These are phyloP conservation scores for Zea luxurians DNA, from an alignment of 176 grass and related monocot genomes.

Conservation along the genomic window DNA sequence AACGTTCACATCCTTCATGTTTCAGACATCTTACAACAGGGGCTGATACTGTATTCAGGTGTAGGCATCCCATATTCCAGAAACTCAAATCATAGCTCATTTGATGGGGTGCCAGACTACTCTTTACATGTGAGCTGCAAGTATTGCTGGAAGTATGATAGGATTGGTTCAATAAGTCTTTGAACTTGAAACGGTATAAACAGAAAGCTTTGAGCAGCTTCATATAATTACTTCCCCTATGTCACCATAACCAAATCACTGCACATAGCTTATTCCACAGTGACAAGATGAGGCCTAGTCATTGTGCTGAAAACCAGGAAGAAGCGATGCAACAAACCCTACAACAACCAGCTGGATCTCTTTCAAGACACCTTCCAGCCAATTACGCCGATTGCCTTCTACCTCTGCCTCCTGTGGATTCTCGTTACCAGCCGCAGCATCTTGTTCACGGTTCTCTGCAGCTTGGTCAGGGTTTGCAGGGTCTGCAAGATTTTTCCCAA, in stretches of 20 bases:
- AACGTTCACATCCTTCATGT: background rate
- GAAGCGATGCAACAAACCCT: conserved; percentile 85
- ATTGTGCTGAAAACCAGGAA: conserved; percentile 81
- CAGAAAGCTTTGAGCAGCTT: conserved; percentile 16
- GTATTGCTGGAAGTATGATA: background rate
- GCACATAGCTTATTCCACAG: background rate
- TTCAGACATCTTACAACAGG: background rate
- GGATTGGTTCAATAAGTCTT: background rate
- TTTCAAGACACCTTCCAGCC: conserved; percentile 66
- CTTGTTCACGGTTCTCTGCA: conserved; percentile 62
- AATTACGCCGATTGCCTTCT: conserved; percentile 51
- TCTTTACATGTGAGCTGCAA: background rate
- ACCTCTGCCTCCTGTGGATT: conserved; percentile 47
- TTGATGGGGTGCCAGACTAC: background rate
- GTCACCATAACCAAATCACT: conserved; percentile 41
- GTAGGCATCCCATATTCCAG: background rate
- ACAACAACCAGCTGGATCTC: conserved; percentile 82
- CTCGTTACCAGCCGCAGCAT: conserved; percentile 50
- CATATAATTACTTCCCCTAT: conserved; percentile 16
- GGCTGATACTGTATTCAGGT: background rate
- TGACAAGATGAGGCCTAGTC: conserved; percentile 44
- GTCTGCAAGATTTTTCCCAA: conserved; percentile 54
- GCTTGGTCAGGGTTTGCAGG: conserved; percentile 55
- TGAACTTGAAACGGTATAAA: background rate
- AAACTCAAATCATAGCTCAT: background rate